Conservation (phyloP, 1,139 yeast genomes). For the Kodamaea anthophila region DNA sequence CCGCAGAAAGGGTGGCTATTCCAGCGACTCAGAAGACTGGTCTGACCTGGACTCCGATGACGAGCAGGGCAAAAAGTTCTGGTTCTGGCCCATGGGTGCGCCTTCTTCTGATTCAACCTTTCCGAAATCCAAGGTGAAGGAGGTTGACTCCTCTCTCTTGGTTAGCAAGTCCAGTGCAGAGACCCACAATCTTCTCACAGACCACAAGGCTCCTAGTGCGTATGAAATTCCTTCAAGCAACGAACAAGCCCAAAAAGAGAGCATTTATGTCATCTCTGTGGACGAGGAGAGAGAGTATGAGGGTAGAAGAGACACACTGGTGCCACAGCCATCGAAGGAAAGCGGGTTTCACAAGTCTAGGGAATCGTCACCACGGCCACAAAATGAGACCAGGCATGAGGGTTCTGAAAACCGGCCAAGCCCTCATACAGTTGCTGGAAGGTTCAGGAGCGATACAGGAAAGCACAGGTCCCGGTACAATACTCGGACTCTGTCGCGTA, state of each 20-base stretch:
- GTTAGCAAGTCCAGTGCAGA: slow-evolving; percentile 3
- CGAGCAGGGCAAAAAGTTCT: slow-evolving; percentile 1
- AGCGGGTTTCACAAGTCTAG: too few species aligned
- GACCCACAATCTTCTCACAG: slow-evolving; percentile 2
- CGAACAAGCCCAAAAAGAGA: too few species aligned
- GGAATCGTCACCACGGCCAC: too few species aligned
- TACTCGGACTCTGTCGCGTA: too few species aligned
- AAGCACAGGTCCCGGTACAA: too few species aligned
- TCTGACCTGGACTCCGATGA: neutral
- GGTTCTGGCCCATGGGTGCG: slow-evolving; percentile 6
- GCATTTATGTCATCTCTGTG: neutral
- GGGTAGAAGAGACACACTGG: too few species aligned
- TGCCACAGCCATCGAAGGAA: too few species aligned
- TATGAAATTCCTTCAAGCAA: neutral
- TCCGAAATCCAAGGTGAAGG: neutral
- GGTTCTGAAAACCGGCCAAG: too few species aligned
- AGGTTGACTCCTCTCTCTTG: slow-evolving; percentile 3
- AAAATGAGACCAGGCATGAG: too few species aligned
- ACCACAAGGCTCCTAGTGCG: neutral
- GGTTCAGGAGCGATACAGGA: too few species aligned
- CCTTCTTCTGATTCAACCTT: neutral
- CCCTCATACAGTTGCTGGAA: too few species aligned
- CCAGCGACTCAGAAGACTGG: neutral
- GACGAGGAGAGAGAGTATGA: too few species aligned
- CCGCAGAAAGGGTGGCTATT: neutral